Evolutionary conservation across 192 early-diverging fungal species (phyloP), one percentile per base, ranked within the genome.

Genomic region (Backusella macrospora): DNA sequence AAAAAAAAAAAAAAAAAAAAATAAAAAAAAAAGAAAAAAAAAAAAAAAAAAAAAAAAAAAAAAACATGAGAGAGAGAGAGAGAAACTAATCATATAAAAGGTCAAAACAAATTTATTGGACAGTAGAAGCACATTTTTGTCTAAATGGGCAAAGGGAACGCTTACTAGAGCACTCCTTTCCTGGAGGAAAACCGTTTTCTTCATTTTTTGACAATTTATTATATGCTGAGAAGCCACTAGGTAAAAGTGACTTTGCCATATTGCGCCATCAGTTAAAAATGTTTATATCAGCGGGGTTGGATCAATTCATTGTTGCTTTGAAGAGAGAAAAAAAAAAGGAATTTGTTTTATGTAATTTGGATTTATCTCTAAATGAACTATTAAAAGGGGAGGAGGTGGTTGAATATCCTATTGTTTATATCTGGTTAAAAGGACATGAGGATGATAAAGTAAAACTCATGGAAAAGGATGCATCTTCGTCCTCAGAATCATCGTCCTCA

Each of bases 81-180:
- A 12, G 10, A 18, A 55, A 55, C 18, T 15, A 21, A 18, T 55
- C 6, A 55, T 34, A 18, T 62, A 45, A 26, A 71, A 87, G 86
- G 39, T 68, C 73, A 10, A 75, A 73, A 40, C 74, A 78, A 45
- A 75, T 87, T n/a, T 70, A 79, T 14, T 87, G 86, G 86, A 80
- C 83, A 5, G 59, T 87, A 5, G 86, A 87, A 49, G 80, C 74
- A 68, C 46, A 77, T 5, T 87, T 87, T 55, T 73, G 67, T 49
- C 23, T 49, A 3, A 45, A 73, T 21, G 64, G 38, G 46, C 37
- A 48, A 4, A 59, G 73, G 6, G 71, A 78, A 42, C 70, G 62
- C 38, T 65, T 78, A 18, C 46, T 78, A n/a, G 66, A 78, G 15
- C 80, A 82, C 45, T 64, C 68, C 1, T 72, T 75, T 49, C 65